A percentile compares a stretch with the other conserved stretches of the same genome.
Evolutionary conservation across 192 early-diverging fungal genomes (phyloP).

Genomic region (Mortierella claussenii): DNA sequence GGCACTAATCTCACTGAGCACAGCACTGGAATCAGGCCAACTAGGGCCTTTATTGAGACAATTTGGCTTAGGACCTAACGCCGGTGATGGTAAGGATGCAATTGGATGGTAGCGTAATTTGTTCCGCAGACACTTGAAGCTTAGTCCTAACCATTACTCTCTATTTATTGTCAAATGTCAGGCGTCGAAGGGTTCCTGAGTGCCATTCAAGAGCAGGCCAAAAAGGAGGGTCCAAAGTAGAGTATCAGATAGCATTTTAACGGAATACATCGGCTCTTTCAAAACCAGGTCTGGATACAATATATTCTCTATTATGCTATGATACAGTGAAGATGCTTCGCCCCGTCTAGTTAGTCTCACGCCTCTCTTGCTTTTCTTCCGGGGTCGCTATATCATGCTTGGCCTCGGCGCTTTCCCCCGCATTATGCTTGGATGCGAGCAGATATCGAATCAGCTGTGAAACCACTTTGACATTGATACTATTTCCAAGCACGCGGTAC

Average conservation of each 20-base stretch:
- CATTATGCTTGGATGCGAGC: slow-evolving; percentile 40
- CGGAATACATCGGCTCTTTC: too few relatives aligned
- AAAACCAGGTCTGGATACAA: neutral
- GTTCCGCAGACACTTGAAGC: neutral
- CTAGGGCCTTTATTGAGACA: slow-evolving; percentile 61
- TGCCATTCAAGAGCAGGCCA: slow-evolving; percentile 56
- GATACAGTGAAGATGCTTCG: too few relatives aligned
- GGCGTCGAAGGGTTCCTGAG: slow-evolving; percentile 58
- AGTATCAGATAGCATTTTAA: too few relatives aligned
- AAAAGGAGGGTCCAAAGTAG: slow-evolving; percentile 23
- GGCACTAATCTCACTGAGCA: slow-evolving; percentile 60
- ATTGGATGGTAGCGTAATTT: neutral
- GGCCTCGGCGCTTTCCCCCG: neutral
- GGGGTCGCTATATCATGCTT: neutral
- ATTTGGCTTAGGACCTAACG: slow-evolving; percentile 61
- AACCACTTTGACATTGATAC: slow-evolving; percentile 87
- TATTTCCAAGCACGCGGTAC: slow-evolving; percentile 92
- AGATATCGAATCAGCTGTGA: slow-evolving; percentile 79
- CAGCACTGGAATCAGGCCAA: slow-evolving; percentile 62
- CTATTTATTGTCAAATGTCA: neutral
- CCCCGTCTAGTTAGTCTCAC: too few relatives aligned
- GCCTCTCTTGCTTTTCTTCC: too few relatives aligned
- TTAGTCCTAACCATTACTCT: neutral
- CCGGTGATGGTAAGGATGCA: slow-evolving; percentile 59
- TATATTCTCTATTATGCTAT: neutral